Base-by-base conservation (phyloP, 208 protist genomes). In the Porcisia deanei region DNA sequence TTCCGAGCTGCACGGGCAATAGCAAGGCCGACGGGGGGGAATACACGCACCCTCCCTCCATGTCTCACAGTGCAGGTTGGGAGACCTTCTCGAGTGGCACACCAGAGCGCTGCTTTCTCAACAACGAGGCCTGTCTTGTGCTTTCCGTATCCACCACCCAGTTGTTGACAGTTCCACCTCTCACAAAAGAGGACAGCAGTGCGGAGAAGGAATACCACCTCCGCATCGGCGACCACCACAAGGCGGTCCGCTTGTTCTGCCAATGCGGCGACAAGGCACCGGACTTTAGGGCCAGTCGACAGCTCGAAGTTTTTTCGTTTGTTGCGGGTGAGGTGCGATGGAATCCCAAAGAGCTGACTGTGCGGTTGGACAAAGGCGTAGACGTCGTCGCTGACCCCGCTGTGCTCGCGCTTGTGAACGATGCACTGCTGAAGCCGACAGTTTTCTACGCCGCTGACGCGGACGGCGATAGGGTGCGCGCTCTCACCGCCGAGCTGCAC, bases 361-460 rank as follows among this genome's bases (percentile, higher is more conserved):
- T 92, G 7, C 66, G 72, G 6, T 78, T 94, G 22, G 70, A 79
- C 41, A 83, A 79, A 39, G 80, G 81, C 45, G 59, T 88, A 34
- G 86, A 92, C 60, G 61, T 83, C 10, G 82, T 85, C 3, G 54
- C 93, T n/a, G 83, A 90, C 20, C 91, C 89, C 3, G 60, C 55
- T 16, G 86, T 78, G 16, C 73, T 91, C 18, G 84, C 80, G 14
- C 68, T 85, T 22, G 58, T 94, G 41, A 91, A 90, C 67, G 86
- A 92, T 43, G 71, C 80, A 0, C 71, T 91, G 39, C 75, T 89
- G 16, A 88, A 86, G 58, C 88, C 88, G 7, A 49, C 43, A 0
- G 73, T 81, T 1, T 80, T 85, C 41, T 10, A 14, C 43, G 34
- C 25, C 22, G 34, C 54, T 9, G 64, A 78, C n/a, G 39, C 30